phyloP scores from a whole-genome alignment of 495 filamentous ascomycete species.

The Penicillium soppii region DNA sequence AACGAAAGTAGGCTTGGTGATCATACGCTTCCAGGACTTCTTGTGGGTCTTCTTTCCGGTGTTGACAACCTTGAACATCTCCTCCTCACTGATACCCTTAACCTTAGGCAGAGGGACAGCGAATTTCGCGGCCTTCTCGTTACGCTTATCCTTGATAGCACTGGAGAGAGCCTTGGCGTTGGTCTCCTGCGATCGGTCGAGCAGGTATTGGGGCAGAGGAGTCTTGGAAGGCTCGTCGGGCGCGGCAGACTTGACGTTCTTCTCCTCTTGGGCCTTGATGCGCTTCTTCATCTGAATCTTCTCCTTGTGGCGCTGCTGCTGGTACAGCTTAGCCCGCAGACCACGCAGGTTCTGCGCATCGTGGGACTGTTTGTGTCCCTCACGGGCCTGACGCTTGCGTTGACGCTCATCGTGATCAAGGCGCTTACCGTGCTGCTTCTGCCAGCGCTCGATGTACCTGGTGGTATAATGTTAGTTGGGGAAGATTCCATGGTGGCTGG shows the following conservation, averaged over 20 bases:
- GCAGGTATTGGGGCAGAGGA: slow-evolving; percentile 81
- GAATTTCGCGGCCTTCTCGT: slow-evolving; percentile 95
- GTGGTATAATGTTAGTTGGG: slow-evolving; percentile 16
- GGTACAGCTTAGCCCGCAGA: slow-evolving; percentile 89
- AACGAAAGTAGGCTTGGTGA: slow-evolving; percentile 90
- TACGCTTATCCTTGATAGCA: slow-evolving; percentile 85
- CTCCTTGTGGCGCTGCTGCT: slow-evolving; percentile 89
- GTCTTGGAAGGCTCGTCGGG: slow-evolving; percentile 68
- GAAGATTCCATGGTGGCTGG: slow-evolving; percentile 12
- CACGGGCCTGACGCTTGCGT: slow-evolving; percentile 85
- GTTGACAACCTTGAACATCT: slow-evolving; percentile 98
- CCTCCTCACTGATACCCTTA: slow-evolving; percentile 89
- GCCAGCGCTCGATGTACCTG: slow-evolving; percentile 84
- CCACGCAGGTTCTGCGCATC: slow-evolving; percentile 91
- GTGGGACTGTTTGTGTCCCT: slow-evolving; percentile 78
- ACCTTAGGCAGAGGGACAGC: slow-evolving; percentile 93
- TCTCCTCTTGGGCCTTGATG: slow-evolving; percentile 91
- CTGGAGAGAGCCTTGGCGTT: slow-evolving; percentile 85
- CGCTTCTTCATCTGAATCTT: slow-evolving; percentile 99
- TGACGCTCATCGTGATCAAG: slow-evolving; percentile 89
- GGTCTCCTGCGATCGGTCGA: slow-evolving; percentile 81
- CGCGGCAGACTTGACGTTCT: slow-evolving; percentile 90
- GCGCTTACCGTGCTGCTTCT: slow-evolving; percentile 76
- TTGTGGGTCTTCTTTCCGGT: slow-evolving; percentile 82
- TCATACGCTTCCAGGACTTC: slow-evolving; percentile 91